Evolutionary conservation across 2,329 filamentous ascomycete genomes (phyloP), one percentile per base, ranked within the genome.

Genomic region (Microdochium trichocladiopsis): DNA sequence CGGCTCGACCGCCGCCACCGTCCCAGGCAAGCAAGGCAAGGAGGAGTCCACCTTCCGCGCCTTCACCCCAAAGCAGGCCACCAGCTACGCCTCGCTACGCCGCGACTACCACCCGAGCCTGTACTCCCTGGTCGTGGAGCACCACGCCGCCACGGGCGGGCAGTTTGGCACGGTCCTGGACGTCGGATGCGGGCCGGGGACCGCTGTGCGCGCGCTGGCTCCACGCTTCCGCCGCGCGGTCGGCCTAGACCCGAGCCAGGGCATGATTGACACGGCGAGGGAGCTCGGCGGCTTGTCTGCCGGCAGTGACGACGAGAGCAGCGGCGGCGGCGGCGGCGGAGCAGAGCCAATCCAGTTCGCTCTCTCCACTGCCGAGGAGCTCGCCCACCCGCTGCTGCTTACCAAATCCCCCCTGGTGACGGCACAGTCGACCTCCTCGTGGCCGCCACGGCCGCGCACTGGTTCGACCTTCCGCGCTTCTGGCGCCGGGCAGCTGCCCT

Each of bases 111-210:
- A 72, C 47, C 57, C 66, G 0, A 59, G 58, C 5, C 63, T 84
- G n/a, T 80, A 79, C 64, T 54, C 74, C 2, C 58, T 60, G 37
- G 68, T 84, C 48, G 47, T 78, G 3, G 56, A 69, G 18, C 68
- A 75, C 51, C 81, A 84, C 57, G 63, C 58, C 1, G 65, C 70
- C 1, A 74, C 71, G 0, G 73, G 74, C 21, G 77, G 77, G 14
- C 50, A 67, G 12, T 57, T 76, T 14, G 60, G 66, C 25, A 67
- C 64, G 2, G 55, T 81, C 0, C 60, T 82, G 11, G 80, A 85
- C 55, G 64, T 83, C 4, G 81, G 81, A 25, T 83, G 78, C 58
- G 80, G 81, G 0, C 79, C 80, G 0, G 81, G 80, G 3, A 73
- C 63, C 12, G 76, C 74, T 0, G 70, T 70, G 0, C 70, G 73